These are phyloP conservation scores for Diaporthe sp. DNA, from an alignment of 2,329 filamentous ascomycete species.

Conservation along the genomic window DNA sequence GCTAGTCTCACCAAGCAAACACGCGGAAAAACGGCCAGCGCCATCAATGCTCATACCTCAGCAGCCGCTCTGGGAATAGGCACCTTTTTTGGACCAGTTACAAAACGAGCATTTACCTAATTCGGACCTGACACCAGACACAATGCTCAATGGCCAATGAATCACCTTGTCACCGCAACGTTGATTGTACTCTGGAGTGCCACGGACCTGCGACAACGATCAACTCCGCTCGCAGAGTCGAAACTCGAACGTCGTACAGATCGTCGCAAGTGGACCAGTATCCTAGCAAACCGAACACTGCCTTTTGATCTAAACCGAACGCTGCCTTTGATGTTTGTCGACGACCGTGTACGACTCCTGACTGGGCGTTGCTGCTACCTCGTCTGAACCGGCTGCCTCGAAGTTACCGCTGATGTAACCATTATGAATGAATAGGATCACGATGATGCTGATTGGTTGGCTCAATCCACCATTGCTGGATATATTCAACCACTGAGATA, in stretches of 20 bases:
- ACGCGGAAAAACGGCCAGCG: not conserved
- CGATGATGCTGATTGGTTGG: not conserved
- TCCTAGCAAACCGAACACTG: not conserved
- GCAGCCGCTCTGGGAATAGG: slow-evolving; percentile 6
- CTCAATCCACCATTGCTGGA: not conserved
- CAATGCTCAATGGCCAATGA: not conserved
- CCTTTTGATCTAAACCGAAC: not conserved
- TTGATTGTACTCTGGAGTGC: not conserved
- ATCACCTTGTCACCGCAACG: not conserved
- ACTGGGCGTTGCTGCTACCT: not conserved
- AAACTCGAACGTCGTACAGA: slow-evolving; percentile 2
- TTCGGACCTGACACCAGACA: slow-evolving; percentile 3
- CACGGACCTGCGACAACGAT: not conserved
- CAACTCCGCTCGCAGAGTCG: slow-evolving; percentile 2
- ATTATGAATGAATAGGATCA: not conserved
- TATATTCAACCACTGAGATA: not conserved
- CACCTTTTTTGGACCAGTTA: not conserved
- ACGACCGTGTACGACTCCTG: not conserved
- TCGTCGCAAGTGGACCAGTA: not conserved
- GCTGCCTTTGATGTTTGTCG: not conserved
- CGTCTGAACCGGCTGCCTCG: not conserved
- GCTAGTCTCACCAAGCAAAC: slow-evolving; percentile 7
- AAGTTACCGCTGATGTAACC: not conserved
- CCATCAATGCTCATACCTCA: not conserved
- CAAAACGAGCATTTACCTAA: not conserved